Base-by-base conservation (phyloP, 2,329 filamentous ascomycete genomes). In the Pseudonectria buxi region DNA sequence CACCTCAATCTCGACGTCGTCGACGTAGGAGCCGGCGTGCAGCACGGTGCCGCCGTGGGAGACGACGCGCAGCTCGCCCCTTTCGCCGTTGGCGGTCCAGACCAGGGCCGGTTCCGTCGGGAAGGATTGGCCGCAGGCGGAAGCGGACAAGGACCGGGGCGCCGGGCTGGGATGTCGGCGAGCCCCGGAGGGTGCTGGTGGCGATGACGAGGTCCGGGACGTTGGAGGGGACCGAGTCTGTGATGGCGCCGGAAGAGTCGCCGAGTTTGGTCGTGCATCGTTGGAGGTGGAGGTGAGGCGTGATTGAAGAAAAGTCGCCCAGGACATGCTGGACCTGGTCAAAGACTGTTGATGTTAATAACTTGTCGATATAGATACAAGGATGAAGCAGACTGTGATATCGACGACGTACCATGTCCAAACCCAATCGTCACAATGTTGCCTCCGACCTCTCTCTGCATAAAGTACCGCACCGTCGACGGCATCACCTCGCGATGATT, bases 41-140 rank as follows among this genome's bases (percentile, higher is more conserved):
- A 62, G 37, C 0, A 43, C 22, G 0, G 55, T 43, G 0, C 58
- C 58, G 0, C 45, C 51, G 5, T 42, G 39, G 0, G 59, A 51
- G 0, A 53, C 56, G 1, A 74, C 45, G 11, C 65, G 55, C 4
- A 75, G 57, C 53, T 76, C 71, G 1, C 71, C 72, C 41, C 64
- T 67, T 33, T 71, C 65, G 14, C 74, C 72, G 29, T 67, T 58
- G 26, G 79, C 65, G 6, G 58, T 63, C 69, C 73, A 78, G 1
- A 64, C 51, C 0, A 73, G 48, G 2, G 56, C 59, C 0, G 68
- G 61, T 0, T 68, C 64, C 1, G 59, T 67, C 0, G 64, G 64
- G 49, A 76, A 75, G 0, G 67, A 61, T 12, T 64, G 60, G 0
- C 73, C 72, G 11, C 65, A n/a, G 63, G 4, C 68, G 65, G 42